Percentiles rank a stretch among this genome's conserved stretches.
Evolutionary conservation across 371 early-diverging fungal genomes (phyloP).

Genomic region (Sanchytrium tribonematis): DNA sequence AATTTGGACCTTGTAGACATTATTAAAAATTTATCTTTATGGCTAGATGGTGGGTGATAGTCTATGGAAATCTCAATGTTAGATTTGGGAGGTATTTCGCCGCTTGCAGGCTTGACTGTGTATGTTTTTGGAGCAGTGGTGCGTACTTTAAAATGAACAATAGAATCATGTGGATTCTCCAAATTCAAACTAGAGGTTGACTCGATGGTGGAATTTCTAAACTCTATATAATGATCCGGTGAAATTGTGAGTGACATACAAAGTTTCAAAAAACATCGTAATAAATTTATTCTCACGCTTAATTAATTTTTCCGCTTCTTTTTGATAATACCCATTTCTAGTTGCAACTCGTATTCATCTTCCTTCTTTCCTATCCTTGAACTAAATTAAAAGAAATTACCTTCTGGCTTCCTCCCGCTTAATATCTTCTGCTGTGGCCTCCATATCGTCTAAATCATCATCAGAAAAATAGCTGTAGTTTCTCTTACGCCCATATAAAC

Average conservation of each 20-base stretch:
- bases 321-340: too few species aligned
- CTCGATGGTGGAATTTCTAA: neutral
- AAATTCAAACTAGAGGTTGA: neutral
- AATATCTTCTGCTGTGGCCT: neutral
- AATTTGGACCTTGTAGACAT: neutral
- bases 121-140: neutral
- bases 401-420: neutral
- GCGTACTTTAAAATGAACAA: neutral
- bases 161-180: neutral
- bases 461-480: neutral
- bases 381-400: neutral
- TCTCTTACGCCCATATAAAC: neutral
- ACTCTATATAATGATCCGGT: neutral
- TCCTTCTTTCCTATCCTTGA: too few species aligned
- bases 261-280: too few species aligned
- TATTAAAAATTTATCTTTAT: neutral
- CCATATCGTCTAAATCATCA: neutral
- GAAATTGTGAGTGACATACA: neutral
- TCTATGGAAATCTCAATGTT: neutral
- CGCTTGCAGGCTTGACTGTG: neutral
- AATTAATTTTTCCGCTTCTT: too few species aligned
- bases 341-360: too few species aligned
- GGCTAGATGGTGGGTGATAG: neutral
- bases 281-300: too few species aligned
- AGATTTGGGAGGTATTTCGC: neutral